These are phyloP conservation scores for Eutreptiella sp. DNA, from an alignment of 208 protist genomes.

Conservation along the genomic window DNA sequence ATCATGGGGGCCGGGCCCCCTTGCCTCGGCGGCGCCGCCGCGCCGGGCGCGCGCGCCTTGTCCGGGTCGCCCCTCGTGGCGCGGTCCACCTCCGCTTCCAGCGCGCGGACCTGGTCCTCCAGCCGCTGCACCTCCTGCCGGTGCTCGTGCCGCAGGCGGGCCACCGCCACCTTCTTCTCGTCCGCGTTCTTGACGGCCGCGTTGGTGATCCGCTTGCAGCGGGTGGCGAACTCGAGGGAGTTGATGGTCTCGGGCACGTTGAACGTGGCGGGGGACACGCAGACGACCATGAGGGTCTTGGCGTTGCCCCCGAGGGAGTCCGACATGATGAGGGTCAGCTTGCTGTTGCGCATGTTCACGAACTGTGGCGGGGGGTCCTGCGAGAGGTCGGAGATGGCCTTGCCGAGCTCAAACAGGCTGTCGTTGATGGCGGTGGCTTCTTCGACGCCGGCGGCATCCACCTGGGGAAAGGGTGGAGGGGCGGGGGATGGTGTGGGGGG, in stretches of 20 bases:
- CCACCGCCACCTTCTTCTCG: no score
- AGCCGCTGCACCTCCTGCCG: no score
- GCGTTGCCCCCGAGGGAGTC: slow-evolving; percentile 81
- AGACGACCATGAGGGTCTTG: slow-evolving; percentile 86
- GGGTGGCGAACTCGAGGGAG: slow-evolving; percentile 31
- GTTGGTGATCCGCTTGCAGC: slow-evolving; percentile 34
- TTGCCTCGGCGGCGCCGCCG: no score
- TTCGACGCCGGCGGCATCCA: slow-evolving; percentile 18
- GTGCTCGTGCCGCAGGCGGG: no score
- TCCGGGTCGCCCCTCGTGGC: no score
- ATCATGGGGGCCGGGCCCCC: no score
- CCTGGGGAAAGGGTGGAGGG: no score
- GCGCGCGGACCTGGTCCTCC: no score
- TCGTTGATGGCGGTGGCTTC: slow-evolving; percentile 49
- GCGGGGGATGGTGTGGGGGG: no score
- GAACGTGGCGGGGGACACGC: slow-evolving; percentile 58
- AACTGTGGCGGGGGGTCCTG: slow-evolving; percentile 50
- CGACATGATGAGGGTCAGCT: slow-evolving; percentile 81
- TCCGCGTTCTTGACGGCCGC: no score
- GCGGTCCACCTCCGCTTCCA: no score
- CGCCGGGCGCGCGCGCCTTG: no score
- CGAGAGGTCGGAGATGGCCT: slow-evolving; percentile 37
- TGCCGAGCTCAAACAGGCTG: slow-evolving; percentile 42
- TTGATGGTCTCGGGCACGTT: slow-evolving; percentile 28
- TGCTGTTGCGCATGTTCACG: slow-evolving; percentile 80